phyloP scores from a whole-genome alignment of 2,329 filamentous ascomycete genomes.

The Pseudogymnoascus sp. region DNA sequence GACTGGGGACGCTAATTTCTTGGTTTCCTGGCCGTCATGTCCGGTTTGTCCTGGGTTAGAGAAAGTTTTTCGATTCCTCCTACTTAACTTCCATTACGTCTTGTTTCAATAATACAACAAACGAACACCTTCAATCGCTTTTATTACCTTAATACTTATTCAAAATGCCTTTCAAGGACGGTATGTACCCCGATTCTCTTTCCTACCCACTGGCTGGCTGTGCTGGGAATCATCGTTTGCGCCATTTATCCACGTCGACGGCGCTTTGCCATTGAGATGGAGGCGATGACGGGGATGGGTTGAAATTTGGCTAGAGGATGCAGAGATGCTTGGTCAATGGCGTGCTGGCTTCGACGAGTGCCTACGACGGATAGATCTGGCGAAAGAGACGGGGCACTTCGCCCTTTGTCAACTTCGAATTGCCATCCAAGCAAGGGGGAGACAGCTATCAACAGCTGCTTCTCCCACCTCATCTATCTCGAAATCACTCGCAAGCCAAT shows the following conservation, averaged over 20 bases:
- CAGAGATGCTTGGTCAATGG: not conserved
- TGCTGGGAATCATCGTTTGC: constrained; percentile 13
- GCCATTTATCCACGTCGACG: constrained; percentile 14
- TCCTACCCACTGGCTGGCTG: not conserved
- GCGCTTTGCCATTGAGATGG: constrained; percentile 10
- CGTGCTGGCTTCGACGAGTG: not conserved
- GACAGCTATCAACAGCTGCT: not conserved
- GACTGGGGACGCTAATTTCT: constrained; percentile 4
- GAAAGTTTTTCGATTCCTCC: constrained; percentile 3
- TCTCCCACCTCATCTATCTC: not conserved
- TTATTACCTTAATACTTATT: constrained; percentile 21
- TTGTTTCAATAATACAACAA: not conserved
- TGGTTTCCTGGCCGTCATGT: constrained; percentile 6
- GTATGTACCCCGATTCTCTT: constrained; percentile 25
- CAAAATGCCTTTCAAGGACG: constrained; percentile 33
- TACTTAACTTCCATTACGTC: not conserved
- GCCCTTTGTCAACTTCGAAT: not conserved
- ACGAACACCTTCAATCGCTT: constrained; percentile 8
- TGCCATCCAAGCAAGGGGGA: not conserved
- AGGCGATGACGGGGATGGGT: not conserved
- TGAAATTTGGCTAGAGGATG: not conserved
- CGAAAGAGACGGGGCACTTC: not conserved
- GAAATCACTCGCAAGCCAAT: not conserved
- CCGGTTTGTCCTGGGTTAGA: not conserved
- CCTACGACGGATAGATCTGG: not conserved